Evolutionary conservation across 164 flowering plant genomes (phyloP).

Genomic region (Vitis rupestris): DNA sequence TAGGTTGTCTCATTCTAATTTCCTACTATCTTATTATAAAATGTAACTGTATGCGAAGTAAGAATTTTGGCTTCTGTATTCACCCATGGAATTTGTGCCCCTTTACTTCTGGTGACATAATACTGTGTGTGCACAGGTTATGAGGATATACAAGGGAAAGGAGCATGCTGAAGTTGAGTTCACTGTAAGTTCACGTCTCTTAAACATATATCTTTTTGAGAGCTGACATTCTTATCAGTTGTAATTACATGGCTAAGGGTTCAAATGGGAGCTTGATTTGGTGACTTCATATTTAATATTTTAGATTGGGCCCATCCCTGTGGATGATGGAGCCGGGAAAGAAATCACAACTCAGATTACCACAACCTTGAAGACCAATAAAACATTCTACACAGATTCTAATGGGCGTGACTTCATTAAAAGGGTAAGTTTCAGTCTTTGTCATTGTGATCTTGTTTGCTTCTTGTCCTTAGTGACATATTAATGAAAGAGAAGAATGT

Average conservation of each 20-base stretch:
- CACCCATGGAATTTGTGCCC: background rate
- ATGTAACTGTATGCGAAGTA: background rate
- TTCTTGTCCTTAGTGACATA: background rate
- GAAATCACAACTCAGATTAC: conserved; percentile 69
- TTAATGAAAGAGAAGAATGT: background rate
- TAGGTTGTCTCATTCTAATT: too few relatives aligned
- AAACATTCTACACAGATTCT: conserved; percentile 76
- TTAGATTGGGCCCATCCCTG: conserved; percentile 73
- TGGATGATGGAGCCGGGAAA: conserved; percentile 69
- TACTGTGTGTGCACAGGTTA: conserved; percentile 53
- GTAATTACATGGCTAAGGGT: background rate
- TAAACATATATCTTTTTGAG: background rate
- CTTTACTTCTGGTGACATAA: conserved; percentile 5
- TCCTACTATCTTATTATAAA: too few relatives aligned
- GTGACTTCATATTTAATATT: background rate
- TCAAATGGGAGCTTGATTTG: background rate
- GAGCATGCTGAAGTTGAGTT: conserved; percentile 90
- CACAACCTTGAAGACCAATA: conserved; percentile 41
- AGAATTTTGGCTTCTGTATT: background rate
- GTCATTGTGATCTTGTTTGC: background rate
- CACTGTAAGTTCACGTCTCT: conserved; percentile 41
- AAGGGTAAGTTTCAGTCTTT: conserved; percentile 49
- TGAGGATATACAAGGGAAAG: conserved; percentile 77
- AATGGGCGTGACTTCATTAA: conserved; percentile 90
- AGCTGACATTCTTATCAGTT: background rate